Evolutionary conservation across 768 basidiomycete genomes (phyloP).

Genomic region (Pleurotus tuber-regium): DNA sequence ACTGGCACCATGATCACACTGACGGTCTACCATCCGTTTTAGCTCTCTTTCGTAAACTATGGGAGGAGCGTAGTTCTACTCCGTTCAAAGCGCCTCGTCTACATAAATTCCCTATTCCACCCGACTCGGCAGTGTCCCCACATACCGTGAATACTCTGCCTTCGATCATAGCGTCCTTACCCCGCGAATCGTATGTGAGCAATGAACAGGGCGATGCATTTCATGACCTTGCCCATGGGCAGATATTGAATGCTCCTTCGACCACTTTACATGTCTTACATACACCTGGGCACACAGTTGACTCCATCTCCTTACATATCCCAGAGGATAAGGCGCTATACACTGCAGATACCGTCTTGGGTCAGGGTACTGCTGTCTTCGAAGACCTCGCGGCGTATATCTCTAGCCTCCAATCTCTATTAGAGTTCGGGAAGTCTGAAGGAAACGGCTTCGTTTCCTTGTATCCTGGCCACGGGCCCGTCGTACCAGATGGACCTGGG

Average conservation of each 20-base stretch:
- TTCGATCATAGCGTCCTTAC: conserved; percentile 37
- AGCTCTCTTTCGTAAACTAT: conserved; percentile 57
- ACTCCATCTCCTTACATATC: conserved; percentile 77
- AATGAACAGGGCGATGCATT: conserved; percentile 39
- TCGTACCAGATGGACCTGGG: conserved; percentile 58
- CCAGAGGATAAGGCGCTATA: conserved; percentile 73
- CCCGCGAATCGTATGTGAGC: conserved; percentile 44
- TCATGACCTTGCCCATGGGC: conserved; percentile 58
- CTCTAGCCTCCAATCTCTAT: conserved; percentile 56
- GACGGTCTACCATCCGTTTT: conserved; percentile 75
- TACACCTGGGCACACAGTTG: conserved; percentile 88
- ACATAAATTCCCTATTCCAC: conserved; percentile 63
- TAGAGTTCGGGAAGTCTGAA: conserved; percentile 34
- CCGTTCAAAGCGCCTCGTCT: conserved; percentile 67
- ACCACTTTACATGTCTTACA: conserved; percentile 61
- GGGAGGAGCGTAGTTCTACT: conserved; percentile 46
- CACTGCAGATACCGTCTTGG: conserved; percentile 89
- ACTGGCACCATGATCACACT: conserved; percentile 88
- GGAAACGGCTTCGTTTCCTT: conserved; percentile 40
- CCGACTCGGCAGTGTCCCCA: conserved; percentile 16
- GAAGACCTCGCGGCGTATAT: conserved; percentile 78
- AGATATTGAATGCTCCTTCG: conserved; percentile 40
- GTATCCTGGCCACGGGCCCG: conserved; percentile 91
- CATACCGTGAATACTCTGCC: conserved; percentile 34
- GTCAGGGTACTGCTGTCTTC: conserved; percentile 88